phyloP scores from a whole-genome alignment of 2,329 filamentous ascomycete species.

The Xylaria sp. region DNA sequence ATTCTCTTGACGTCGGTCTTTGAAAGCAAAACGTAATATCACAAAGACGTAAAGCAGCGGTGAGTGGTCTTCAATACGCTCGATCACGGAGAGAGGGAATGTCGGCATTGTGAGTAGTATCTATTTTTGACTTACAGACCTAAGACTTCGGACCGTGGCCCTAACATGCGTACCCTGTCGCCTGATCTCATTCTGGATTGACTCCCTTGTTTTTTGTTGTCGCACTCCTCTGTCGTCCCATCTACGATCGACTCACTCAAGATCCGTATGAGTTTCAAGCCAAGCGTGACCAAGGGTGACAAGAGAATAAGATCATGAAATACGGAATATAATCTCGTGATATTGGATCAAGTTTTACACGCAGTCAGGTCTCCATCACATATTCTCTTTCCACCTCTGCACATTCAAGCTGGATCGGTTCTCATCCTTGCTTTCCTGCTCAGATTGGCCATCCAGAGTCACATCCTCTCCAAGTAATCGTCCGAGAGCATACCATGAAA shows the following conservation, averaged over 20 bases:
- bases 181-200: not conserved
- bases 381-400: not conserved
- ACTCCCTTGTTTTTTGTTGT: not conserved
- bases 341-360: not conserved
- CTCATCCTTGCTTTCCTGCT: not conserved
- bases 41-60: not conserved
- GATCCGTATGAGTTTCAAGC: too few species aligned
- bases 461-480: not conserved
- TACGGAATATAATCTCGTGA: too few species aligned
- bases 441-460: not conserved
- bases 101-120: not conserved
- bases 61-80: not conserved
- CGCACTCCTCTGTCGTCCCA: not conserved
- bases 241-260: not conserved
- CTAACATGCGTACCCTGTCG: not conserved
- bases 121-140: not conserved
- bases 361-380: not conserved
- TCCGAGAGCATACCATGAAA: too few species aligned
- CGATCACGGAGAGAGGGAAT: not conserved
- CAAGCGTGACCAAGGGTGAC: not conserved
- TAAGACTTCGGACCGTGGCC: not conserved
- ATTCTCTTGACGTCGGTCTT: not conserved
- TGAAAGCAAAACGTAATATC: not conserved
- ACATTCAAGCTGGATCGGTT: not conserved
- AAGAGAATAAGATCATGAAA: not conserved